A percentile compares a stretch with the other conserved stretches of the same genome.
Evolutionary conservation across 345 rosid genomes (phyloP).

Genomic region (Bruguiera sexangula): DNA sequence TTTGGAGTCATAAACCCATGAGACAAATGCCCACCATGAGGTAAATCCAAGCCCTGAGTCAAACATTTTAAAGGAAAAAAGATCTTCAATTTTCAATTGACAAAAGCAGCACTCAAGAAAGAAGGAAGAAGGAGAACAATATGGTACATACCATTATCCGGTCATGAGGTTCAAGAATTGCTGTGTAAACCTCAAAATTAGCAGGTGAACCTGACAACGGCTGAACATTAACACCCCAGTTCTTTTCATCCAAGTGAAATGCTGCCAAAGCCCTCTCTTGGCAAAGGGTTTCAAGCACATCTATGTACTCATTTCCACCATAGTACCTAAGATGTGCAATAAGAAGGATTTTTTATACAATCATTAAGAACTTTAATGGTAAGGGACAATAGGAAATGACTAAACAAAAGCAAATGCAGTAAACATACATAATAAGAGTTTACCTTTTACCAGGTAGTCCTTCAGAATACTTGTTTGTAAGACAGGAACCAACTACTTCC

Average conservation of each 20-base stretch:
- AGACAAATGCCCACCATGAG: conserved; percentile 92
- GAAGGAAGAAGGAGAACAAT: background rate
- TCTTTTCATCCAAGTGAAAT: conserved; percentile 61
- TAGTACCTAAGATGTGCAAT: conserved; percentile 52
- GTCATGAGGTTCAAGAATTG: conserved; percentile 83
- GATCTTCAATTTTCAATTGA: conserved; percentile 9
- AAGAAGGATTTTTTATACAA: background rate
- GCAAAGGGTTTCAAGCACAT: conserved; percentile 86
- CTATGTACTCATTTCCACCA: conserved; percentile 89
- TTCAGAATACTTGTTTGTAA: conserved; percentile 90
- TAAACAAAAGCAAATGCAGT: conserved; percentile 4
- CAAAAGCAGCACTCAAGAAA: background rate
- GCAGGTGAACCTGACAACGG: conserved; percentile 98
- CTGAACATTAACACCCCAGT: conserved; percentile 96
- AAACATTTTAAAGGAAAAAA: conserved; percentile 11
- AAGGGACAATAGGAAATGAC: background rate
- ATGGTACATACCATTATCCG: conserved; percentile 61
- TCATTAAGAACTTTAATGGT: background rate
- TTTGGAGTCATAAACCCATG: conserved; percentile 97
- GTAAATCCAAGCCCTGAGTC: conserved; percentile 76
- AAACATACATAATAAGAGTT: conserved; percentile 5
- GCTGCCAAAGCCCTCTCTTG: conserved; percentile 80
- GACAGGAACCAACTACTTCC: conserved; percentile 96
- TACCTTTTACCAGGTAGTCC: conserved; percentile 96
- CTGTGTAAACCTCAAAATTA: conserved; percentile 92